Evolutionary conservation across 2,329 filamentous ascomycete genomes (phyloP).

Genomic region (Zopfia rhizophila): DNA sequence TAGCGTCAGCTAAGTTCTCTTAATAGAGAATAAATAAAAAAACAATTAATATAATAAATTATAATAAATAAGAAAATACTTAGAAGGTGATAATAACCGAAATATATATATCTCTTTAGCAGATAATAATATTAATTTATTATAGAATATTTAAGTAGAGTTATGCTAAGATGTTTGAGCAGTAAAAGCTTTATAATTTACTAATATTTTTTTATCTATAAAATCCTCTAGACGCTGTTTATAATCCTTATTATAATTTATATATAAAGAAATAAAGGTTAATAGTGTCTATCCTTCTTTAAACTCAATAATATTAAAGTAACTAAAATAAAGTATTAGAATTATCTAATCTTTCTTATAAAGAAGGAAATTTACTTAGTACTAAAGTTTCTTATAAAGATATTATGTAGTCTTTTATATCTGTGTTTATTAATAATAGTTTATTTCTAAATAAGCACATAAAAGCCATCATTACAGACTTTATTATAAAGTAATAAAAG

Average conservation of each 20-base stretch:
- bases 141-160: too few relatives aligned
- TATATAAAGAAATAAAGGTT: constrained; percentile 89
- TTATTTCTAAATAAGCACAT: constrained; percentile 97
- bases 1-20: constrained; percentile 88
- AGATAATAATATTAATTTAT: too few relatives aligned
- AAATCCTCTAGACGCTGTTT: constrained; percentile 84
- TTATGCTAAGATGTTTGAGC: too few relatives aligned
- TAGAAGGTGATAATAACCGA: too few relatives aligned
- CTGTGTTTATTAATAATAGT: constrained; percentile 94
- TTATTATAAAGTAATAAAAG: constrained; percentile 81
- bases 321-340: constrained; percentile 66
- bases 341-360: constrained; percentile 28
- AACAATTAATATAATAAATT: too few relatives aligned
- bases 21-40: too few relatives aligned
- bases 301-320: constrained; percentile 97
- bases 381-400: constrained; percentile 96
- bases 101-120: too few relatives aligned
- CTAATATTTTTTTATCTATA: too few relatives aligned
- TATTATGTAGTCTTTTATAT: constrained; percentile 89
- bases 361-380: constrained; percentile 75
- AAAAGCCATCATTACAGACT: constrained; percentile 87
- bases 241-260: constrained; percentile 77
- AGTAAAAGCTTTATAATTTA: too few relatives aligned
- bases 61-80: too few relatives aligned
- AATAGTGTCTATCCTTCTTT: constrained; percentile 98